Conservation (phyloP, 306 rosid species). For the Vigna unguiculata region DNA sequence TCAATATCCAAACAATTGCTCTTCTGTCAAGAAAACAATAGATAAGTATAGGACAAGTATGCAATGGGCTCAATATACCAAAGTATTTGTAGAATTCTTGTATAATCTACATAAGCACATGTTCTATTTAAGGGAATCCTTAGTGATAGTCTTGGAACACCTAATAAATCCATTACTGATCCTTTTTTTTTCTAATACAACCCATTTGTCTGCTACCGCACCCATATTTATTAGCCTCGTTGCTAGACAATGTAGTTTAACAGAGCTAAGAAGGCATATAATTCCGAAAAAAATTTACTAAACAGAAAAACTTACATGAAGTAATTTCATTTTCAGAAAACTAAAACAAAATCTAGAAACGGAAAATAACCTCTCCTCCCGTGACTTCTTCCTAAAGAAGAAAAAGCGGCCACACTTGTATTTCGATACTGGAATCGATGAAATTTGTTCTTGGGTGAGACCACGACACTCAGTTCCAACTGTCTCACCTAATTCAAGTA, state of each 20-base stretch:
- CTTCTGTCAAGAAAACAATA: not conserved
- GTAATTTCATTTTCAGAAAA: not conserved
- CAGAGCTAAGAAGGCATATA: not conserved
- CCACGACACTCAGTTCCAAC: slow-evolving; percentile 98
- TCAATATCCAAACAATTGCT: no score
- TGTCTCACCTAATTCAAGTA: slow-evolving; percentile 88
- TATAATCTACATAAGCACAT: no score
- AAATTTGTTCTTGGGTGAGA: slow-evolving; percentile 84
- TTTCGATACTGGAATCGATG: slow-evolving; percentile 87
- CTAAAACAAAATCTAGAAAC: slow-evolving; percentile 3
- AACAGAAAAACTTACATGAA: slow-evolving; percentile 21
- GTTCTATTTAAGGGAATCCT: no score
- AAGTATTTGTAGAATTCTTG: no score
- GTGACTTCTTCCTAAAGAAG: slow-evolving; percentile 79
- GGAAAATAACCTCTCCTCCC: slow-evolving; percentile 74
- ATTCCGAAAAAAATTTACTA: not conserved
- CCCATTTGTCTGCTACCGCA: no score
- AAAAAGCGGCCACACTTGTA: slow-evolving; percentile 71
- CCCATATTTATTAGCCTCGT: not conserved
- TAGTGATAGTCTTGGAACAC: no score
- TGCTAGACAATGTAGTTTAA: not conserved
- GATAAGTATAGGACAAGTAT: slow-evolving; percentile 15
- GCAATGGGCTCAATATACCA: not conserved
- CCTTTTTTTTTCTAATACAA: no score
- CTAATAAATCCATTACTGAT: no score